Conservation (phyloP, 2,329 filamentous ascomycete genomes). For the Fusarium nisikadoi region DNA sequence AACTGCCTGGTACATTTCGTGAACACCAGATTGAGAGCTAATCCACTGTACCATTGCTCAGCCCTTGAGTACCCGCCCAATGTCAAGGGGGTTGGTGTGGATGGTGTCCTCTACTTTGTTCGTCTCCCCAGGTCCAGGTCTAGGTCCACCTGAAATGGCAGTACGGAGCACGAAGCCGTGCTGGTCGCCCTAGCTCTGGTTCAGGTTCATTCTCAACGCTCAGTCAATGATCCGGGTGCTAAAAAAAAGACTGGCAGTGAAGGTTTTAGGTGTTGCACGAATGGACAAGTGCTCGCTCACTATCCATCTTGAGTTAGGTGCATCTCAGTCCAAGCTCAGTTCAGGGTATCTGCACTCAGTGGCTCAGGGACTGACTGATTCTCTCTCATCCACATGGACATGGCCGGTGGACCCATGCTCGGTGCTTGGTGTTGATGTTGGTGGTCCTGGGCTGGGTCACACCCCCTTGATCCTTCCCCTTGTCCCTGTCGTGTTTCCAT, state of each 20-base stretch:
- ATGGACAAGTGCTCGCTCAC: conserved; percentile 25
- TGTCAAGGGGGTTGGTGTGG: conserved; percentile 23
- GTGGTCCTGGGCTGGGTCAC: conserved; percentile 25
- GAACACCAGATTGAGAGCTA: neutral
- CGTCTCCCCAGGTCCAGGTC: conserved; percentile 11
- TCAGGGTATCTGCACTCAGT: conserved; percentile 6
- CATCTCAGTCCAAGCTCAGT: conserved; percentile 23
- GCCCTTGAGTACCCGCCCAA: conserved; percentile 28
- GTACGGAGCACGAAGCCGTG: conserved; percentile 27
- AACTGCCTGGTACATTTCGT: conserved; percentile 16
- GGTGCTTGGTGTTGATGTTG: neutral
- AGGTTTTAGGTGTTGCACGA: conserved; percentile 25
- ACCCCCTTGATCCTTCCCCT: conserved; percentile 38
- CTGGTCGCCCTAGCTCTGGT: conserved; percentile 6
- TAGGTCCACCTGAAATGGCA: conserved; percentile 27
- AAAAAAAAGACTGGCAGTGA: conserved; percentile 4
- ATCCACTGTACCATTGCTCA: conserved; percentile 20
- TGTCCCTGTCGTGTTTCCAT: conserved; percentile 51
- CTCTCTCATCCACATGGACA: conserved; percentile 16
- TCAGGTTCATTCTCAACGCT: conserved; percentile 17
- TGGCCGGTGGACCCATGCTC: conserved; percentile 12
- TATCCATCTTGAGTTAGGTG: conserved; percentile 31
- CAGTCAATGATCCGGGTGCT: conserved; percentile 2
- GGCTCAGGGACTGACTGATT: neutral
- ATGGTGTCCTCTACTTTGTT: conserved; percentile 33